phyloP scores from a whole-genome alignment of 2,329 filamentous ascomycete species.

The Bipolaris cookei region DNA sequence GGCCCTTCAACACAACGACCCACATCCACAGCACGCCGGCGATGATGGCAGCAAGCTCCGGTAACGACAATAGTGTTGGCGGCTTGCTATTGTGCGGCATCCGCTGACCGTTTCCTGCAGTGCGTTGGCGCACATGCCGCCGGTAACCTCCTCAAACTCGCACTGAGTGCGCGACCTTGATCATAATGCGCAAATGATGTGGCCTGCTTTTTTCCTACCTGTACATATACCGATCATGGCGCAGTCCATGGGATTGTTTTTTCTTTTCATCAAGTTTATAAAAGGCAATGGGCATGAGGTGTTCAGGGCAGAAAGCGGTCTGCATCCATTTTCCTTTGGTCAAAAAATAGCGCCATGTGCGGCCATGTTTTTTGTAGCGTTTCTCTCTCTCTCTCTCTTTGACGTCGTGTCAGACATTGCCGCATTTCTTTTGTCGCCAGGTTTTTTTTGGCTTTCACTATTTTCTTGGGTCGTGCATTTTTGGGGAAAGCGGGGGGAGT shows the following conservation, averaged over 20 bases:
- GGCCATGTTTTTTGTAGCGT: conserved; percentile 9
- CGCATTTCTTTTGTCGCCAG: conserved; percentile 26
- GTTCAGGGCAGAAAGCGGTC: conserved; percentile 18
- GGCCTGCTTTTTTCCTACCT: conserved; percentile 22
- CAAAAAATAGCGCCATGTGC: conserved; percentile 13
- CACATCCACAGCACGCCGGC: conserved; percentile 42
- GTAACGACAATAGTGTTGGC: conserved; percentile 19
- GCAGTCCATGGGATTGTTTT: conserved; percentile 23
- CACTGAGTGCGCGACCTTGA: conserved; percentile 13
- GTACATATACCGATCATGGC: conserved; percentile 37
- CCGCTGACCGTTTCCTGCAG: conserved; percentile 18
- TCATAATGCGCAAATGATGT: conserved; percentile 9
- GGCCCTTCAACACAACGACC: conserved; percentile 42
- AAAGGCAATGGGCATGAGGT: conserved; percentile 19
- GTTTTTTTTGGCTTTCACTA: conserved; percentile 19
- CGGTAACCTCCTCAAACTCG: conserved; percentile 14
- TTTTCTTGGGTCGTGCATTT: conserved; percentile 27
- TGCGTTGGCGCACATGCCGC: conserved; percentile 21
- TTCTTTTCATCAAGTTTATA: conserved; percentile 23
- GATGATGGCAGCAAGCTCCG: conserved; percentile 29
- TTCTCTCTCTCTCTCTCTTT: background rate
- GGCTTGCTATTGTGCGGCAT: conserved; percentile 24
- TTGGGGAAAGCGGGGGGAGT: conserved; percentile 18
- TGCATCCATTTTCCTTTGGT: conserved; percentile 21
- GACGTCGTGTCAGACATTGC: conserved; percentile 6